Base-by-base conservation (phyloP, 2,329 filamentous ascomycete genomes). In the Xylaria digitata region DNA sequence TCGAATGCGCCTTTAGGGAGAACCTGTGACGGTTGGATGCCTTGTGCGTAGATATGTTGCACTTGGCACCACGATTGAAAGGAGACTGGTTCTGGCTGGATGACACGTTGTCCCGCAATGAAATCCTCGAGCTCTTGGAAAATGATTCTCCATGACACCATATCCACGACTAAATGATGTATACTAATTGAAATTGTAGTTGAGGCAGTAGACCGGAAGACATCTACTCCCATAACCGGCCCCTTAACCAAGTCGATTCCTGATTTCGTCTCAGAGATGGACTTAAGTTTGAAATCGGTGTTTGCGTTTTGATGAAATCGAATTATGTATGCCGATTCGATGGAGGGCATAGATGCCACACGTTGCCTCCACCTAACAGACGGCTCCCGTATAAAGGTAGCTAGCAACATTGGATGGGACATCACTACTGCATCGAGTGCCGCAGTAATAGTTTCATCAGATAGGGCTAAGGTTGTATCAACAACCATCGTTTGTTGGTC, bases 61-160 rank as follows among this genome's bases (percentile, higher is more conserved):
- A 61, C 59, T 40, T 55, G 49, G n/a, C 49, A 61, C 59, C 59
- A 61, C 32, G 59, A 61, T 48, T 61, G 59, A 40, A 61, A 61
- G 4, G 59, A 61, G 15, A 61, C 48, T 48, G 49, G 49, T 19
- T 61, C 59, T 2, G 49, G 42, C 30, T 40, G 49, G 15, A 55
- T 61, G 19, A 11, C 8, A 21, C 17, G 40, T 13, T 61, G 19
- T n/a, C 40, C 49, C 5, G 15, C 19, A 30, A 61, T 30, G 40
- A 46, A 54, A 21, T 61, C 59, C 40, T 61, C 59, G 19, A 61
- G 59, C 7, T 55, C 59, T 61, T 61, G 59, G 59, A 61, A 61
- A 48, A 61, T 48, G 6, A 55, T 48, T 40, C 59, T 61, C 59
- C 59, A 61, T 6, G 59, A 61, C 8, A 61, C 59, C 50, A 61